Evolutionary conservation across 202 grass and related monocot genomes (phyloP).

Genomic region (Schoenoplectus triqueter): DNA sequence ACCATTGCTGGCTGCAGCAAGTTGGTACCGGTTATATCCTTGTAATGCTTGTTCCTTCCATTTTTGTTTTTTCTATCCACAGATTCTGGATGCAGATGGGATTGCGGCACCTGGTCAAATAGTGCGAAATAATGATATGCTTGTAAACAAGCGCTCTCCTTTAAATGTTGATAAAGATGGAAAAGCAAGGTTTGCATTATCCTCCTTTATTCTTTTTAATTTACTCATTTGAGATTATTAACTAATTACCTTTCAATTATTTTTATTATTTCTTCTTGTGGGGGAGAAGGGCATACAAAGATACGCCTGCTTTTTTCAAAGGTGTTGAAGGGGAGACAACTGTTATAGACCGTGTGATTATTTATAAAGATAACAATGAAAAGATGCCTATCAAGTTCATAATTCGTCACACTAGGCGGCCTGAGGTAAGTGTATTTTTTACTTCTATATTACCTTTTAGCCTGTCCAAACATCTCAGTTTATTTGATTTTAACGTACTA

Average conservation of each 20-base stretch:
- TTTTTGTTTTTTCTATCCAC: constrained; percentile 34
- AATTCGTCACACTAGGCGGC: constrained; percentile 81
- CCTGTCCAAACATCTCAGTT: constrained; percentile 22
- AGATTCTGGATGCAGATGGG: constrained; percentile 91
- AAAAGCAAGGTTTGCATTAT: constrained; percentile 48
- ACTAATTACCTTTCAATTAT: constrained; percentile 37
- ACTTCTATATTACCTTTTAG: constrained; percentile 18
- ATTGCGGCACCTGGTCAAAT: constrained; percentile 88
- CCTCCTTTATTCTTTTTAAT: not conserved
- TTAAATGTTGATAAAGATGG: constrained; percentile 20
- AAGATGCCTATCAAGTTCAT: constrained; percentile 93
- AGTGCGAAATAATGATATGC: constrained; percentile 90
- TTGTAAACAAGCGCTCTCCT: constrained; percentile 80
- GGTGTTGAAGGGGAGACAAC: constrained; percentile 92
- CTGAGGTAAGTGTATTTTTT: constrained; percentile 60
- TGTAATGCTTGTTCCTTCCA: constrained; percentile 1
- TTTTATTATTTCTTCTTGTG: constrained; percentile 35
- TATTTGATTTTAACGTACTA: constrained; percentile 37
- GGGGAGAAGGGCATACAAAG: constrained; percentile 52
- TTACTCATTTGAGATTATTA: constrained; percentile 8
- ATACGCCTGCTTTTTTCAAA: constrained; percentile 64
- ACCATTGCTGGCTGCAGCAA: not conserved
- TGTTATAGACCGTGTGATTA: constrained; percentile 80
- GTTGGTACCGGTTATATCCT: not conserved
- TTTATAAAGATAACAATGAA: constrained; percentile 84